Evolutionary conservation across 352 stramenopile genomes (phyloP).

Genomic region (Globisporangium spinosum): DNA sequence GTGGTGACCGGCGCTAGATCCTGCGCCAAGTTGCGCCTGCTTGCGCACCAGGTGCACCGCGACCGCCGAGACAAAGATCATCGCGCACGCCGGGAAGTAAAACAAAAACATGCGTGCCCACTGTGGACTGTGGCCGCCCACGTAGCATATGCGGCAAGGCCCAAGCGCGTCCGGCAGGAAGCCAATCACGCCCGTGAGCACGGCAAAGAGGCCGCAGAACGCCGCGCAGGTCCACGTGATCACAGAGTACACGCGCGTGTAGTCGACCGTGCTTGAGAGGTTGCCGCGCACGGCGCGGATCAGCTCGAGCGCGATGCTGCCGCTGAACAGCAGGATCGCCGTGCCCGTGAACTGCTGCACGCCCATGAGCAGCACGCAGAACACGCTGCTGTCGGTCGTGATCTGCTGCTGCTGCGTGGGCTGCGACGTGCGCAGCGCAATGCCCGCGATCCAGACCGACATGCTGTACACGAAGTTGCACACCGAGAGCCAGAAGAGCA

Average conservation of each 20-base stretch:
- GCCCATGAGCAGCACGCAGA: constrained; percentile 52
- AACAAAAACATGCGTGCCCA: constrained; percentile 62
- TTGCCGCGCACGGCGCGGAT: constrained; percentile 54
- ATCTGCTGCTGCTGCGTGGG: constrained; percentile 25
- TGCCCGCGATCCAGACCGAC: constrained; percentile 54
- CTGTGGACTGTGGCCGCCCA: constrained; percentile 36
- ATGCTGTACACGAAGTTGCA: constrained; percentile 60
- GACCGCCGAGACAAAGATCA: constrained; percentile 30
- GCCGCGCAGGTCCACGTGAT: constrained; percentile 48
- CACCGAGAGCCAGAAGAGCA: constrained; percentile 66
- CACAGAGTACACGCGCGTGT: constrained; percentile 52
- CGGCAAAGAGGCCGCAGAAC: constrained; percentile 39
- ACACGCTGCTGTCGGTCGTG: constrained; percentile 26
- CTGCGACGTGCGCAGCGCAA: constrained; percentile 15
- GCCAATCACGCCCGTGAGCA: constrained; percentile 58
- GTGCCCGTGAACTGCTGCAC: constrained; percentile 68
- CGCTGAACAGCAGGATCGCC: constrained; percentile 55
- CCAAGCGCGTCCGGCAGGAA: constrained; percentile 62
- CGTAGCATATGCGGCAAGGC: constrained; percentile 48
- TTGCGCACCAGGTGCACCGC: constrained; percentile 35
- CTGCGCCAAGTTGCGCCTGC: background rate
- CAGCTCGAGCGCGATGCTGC: constrained; percentile 55
- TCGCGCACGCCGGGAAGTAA: constrained; percentile 45
- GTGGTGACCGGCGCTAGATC: background rate
- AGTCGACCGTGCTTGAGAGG: constrained; percentile 48